Percentiles rank a stretch among this genome's conserved stretches.
Conservation (phyloP, 2,329 filamentous ascomycete genomes). For the Teratosphaeria destructans region DNA sequence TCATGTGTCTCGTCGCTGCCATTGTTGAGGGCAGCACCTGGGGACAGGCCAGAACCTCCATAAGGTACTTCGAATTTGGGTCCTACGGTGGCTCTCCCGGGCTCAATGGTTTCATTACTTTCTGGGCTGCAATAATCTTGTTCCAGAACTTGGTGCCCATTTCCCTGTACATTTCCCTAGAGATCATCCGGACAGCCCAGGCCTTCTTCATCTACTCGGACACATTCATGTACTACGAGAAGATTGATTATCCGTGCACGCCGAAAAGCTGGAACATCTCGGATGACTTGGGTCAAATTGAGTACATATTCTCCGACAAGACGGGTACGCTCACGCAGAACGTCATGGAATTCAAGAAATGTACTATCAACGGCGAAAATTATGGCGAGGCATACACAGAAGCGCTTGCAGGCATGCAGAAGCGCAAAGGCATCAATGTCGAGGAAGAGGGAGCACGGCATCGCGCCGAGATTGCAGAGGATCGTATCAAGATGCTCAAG, state of each 20-base stretch:
- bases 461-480: conserved; percentile 65
- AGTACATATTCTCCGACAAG: conserved; percentile 98
- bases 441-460: conserved; percentile 67
- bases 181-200: conserved; percentile 87
- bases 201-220: conserved; percentile 98
- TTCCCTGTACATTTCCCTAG: conserved; percentile 91
- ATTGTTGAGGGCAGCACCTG: conserved; percentile 79
- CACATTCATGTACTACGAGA: conserved; percentile 92
- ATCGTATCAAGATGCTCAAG: conserved; percentile 61
- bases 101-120: conserved; percentile 87
- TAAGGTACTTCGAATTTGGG: conserved; percentile 74
- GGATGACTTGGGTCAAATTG: conserved; percentile 93
- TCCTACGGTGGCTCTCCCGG: conserved; percentile 57
- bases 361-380: conserved; percentile 86
- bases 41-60: conserved; percentile 62
- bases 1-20: conserved; percentile 79
- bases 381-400: conserved; percentile 98
- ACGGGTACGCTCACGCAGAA: conserved; percentile 85
- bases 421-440: conserved; percentile 75
- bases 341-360: conserved; percentile 99
- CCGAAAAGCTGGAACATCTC: conserved; percentile 99
- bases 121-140: conserved; percentile 87
- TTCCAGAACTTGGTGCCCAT: conserved; percentile 99
- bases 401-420: conserved; percentile 91
- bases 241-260: conserved; percentile 85